Percentiles rank a stretch among this genome's conserved stretches.
phyloP scores from a whole-genome alignment of 2,329 filamentous ascomycete genomes.

The Aspergillus piperis region DNA sequence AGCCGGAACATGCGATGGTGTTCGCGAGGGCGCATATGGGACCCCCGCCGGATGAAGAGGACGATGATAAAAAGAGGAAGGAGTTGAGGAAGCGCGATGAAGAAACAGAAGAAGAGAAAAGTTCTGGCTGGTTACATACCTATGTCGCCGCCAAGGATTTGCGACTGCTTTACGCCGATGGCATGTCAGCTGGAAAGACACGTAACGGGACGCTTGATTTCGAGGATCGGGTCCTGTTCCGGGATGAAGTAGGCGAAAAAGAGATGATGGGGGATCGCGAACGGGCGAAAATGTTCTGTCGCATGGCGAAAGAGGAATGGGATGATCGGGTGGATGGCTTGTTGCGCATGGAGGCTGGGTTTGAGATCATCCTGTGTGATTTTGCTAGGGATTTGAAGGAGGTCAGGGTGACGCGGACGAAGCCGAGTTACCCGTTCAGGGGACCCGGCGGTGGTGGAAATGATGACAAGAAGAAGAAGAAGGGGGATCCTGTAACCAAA shows the following conservation, averaged over 20 bases:
- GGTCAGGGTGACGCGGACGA: conserved; percentile 36
- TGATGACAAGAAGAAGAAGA: background rate
- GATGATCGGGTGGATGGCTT: conserved; percentile 60
- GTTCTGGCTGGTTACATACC: conserved; percentile 64
- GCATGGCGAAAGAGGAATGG: conserved; percentile 54
- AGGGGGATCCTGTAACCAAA: background rate
- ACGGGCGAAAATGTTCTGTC: conserved; percentile 61
- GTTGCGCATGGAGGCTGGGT: conserved; percentile 68
- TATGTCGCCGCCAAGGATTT: conserved; percentile 62
- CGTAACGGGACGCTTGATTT: conserved; percentile 66
- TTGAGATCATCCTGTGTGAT: conserved; percentile 69
- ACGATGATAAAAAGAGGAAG: background rate
- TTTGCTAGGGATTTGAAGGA: conserved; percentile 52
- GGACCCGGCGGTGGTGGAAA: background rate
- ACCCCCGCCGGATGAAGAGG: conserved; percentile 12
- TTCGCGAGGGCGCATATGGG: conserved; percentile 53
- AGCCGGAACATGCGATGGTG: conserved; percentile 69
- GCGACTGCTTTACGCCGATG: conserved; percentile 68
- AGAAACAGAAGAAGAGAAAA: background rate
- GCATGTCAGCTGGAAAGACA: conserved; percentile 68
- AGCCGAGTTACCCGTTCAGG: conserved; percentile 3
- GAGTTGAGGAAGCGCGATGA: background rate
- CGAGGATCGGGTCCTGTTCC: conserved; percentile 64
- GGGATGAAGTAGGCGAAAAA: conserved; percentile 27
- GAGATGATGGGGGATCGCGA: conserved; percentile 43